These are phyloP conservation scores for Aspergillus olivimuriae DNA, from an alignment of 495 filamentous ascomycete species.

Conservation along the genomic window DNA sequence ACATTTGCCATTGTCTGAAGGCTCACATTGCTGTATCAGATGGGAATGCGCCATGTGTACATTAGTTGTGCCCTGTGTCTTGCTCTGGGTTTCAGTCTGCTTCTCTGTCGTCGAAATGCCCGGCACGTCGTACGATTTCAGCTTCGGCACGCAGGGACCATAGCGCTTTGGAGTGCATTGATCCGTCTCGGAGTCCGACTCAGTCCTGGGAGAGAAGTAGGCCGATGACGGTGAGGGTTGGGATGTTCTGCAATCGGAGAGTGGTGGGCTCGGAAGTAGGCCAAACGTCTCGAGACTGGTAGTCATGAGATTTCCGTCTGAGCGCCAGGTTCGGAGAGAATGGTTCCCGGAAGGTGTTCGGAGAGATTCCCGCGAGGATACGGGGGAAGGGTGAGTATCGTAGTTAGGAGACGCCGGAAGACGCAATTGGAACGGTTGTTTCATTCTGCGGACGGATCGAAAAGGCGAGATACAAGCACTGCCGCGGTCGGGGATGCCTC, in stretches of 20 bases:
- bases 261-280: conserved; percentile 36
- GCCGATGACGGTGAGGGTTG: conserved; percentile 25
- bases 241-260: conserved; percentile 30
- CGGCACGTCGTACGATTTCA: neutral
- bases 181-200: conserved; percentile 11
- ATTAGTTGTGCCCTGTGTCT: conserved; percentile 21
- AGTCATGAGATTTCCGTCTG: conserved; percentile 34
- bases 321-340: conserved; percentile 36
- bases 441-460: conserved; percentile 43
- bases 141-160: neutral
- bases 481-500: conserved; percentile 24
- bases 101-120: neutral
- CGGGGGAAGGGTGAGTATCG: conserved; percentile 13
- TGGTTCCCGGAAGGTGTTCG: conserved; percentile 14
- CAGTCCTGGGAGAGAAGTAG: conserved; percentile 25
- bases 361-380: conserved; percentile 9
- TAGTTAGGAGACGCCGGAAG: conserved; percentile 33
- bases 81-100: conserved; percentile 5
- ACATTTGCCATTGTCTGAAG: conserved; percentile 11
- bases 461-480: conserved; percentile 33
- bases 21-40: conserved; percentile 27
- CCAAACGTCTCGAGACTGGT: conserved; percentile 33
- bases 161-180: conserved; percentile 3
- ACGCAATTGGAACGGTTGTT: conserved; percentile 38
- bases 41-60: conserved; percentile 36